Percentiles rank a stretch among this genome's conserved stretches.
These are phyloP conservation scores for Podila epigama DNA, from an alignment of 192 early-diverging fungal genomes.

Conservation along the genomic window DNA sequence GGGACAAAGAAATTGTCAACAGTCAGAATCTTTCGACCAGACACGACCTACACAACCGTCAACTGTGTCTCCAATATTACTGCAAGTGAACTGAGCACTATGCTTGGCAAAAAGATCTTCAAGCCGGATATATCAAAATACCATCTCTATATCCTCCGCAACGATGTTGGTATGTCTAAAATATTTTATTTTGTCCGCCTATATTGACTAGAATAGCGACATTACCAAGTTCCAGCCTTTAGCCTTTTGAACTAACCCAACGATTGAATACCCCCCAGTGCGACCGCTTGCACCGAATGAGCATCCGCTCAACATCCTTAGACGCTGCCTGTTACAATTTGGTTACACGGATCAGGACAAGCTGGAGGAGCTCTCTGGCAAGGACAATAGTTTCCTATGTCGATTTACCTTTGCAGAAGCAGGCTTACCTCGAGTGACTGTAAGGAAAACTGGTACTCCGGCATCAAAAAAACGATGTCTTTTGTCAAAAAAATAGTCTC, in stretches of 20 bases:
- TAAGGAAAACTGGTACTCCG: not conserved
- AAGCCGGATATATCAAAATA: constrained; percentile 72
- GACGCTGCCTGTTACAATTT: constrained; percentile 75
- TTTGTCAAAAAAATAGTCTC: too few relatives aligned
- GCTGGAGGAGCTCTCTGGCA: constrained; percentile 79
- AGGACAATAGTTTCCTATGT: constrained; percentile 86
- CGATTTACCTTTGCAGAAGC: constrained; percentile 73
- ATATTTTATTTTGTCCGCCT: not conserved
- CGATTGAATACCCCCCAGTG: too few relatives aligned
- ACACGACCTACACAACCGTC: constrained; percentile 40
- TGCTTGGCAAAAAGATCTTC: constrained; percentile 86
- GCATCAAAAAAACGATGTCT: too few relatives aligned
- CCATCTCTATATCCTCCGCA: constrained; percentile 50
- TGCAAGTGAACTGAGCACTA: constrained; percentile 75
- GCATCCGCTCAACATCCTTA: constrained; percentile 77
- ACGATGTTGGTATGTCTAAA: constrained; percentile 51
- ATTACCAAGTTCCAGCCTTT: too few relatives aligned
- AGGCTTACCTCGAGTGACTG: constrained; percentile 40
- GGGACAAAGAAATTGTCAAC: constrained; percentile 31
- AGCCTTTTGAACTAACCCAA: too few relatives aligned
- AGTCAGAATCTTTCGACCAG: constrained; percentile 63
- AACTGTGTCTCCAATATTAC: constrained; percentile 73
- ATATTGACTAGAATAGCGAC: too few relatives aligned
- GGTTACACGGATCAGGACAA: constrained; percentile 83
- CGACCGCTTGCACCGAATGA: constrained; percentile 74